Evolutionary conservation across 2,329 filamentous ascomycete species (phyloP).

Genomic region (Elsinoe fawcettii): DNA sequence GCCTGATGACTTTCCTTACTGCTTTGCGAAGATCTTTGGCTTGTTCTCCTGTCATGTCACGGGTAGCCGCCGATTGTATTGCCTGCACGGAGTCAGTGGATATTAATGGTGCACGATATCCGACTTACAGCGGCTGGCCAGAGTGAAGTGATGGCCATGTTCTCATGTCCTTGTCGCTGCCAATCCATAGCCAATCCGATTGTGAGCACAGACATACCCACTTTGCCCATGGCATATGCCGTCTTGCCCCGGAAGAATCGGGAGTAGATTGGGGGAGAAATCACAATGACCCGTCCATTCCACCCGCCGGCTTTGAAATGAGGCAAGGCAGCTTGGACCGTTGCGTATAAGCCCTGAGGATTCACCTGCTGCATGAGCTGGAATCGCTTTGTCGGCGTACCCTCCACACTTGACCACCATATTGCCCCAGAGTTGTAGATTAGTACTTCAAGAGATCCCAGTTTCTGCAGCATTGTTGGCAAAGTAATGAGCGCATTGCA

Average conservation of each 20-base stretch:
- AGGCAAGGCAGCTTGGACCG: slow-evolving; percentile 61
- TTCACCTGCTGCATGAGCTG: slow-evolving; percentile 67
- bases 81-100: slow-evolving; percentile 36
- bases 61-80: slow-evolving; percentile 69
- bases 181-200: slow-evolving; percentile 81
- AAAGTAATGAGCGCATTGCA: background rate
- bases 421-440: slow-evolving; percentile 81
- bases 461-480: slow-evolving; percentile 33
- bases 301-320: slow-evolving; percentile 47
- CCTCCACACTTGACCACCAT: slow-evolving; percentile 69
- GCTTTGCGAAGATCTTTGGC: slow-evolving; percentile 56
- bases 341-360: slow-evolving; percentile 65
- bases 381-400: slow-evolving; percentile 51
- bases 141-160: slow-evolving; percentile 72
- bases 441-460: slow-evolving; percentile 62
- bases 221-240: slow-evolving; percentile 69
- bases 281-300: slow-evolving; percentile 61
- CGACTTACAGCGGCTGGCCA: slow-evolving; percentile 67
- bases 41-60: slow-evolving; percentile 35
- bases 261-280: slow-evolving; percentile 77
- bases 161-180: slow-evolving; percentile 52
- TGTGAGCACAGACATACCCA: slow-evolving; percentile 73
- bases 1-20: slow-evolving; percentile 25
- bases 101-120: background rate
- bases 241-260: slow-evolving; percentile 81